Evolutionary conservation across 164 flowering plant species (phyloP).

Genomic region (Euptelea pleiosperma): DNA sequence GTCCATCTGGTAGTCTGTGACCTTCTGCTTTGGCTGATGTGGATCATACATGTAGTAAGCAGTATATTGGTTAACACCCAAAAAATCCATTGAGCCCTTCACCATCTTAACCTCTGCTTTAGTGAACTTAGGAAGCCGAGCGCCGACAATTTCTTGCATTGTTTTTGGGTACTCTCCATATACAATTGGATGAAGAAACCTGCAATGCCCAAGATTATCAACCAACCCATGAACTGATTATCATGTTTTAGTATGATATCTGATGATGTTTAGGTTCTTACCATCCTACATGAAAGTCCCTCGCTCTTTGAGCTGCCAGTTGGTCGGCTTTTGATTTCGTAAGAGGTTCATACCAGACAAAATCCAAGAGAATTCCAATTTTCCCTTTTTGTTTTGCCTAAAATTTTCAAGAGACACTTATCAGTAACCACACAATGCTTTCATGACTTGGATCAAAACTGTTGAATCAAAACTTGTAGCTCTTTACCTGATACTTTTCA

Average conservation of each 20-base stretch:
- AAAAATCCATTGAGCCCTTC: constrained; percentile 57
- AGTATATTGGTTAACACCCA: constrained; percentile 70
- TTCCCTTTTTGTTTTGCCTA: constrained; percentile 61
- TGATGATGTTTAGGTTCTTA: constrained; percentile 18
- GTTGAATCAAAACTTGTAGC: background rate
- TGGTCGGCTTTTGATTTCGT: constrained; percentile 47
- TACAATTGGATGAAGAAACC: constrained; percentile 70
- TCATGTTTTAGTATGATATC: background rate
- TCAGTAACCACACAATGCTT: background rate
- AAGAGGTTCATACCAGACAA: constrained; percentile 78
- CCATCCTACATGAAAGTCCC: constrained; percentile 79
- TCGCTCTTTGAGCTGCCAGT: constrained; percentile 71
- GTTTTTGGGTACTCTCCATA: constrained; percentile 67
- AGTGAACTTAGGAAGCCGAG: constrained; percentile 60
- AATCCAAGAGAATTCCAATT: constrained; percentile 70
- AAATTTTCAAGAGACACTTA: background rate
- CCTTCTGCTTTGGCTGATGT: constrained; percentile 19
- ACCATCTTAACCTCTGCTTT: constrained; percentile 52
- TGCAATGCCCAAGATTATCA: constrained; percentile 9
- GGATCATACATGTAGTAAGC: constrained; percentile 57
- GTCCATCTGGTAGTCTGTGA: constrained; percentile 48
- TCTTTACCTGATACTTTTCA: constrained; percentile 50
- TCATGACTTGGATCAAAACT: too few species aligned
- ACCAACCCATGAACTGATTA: too few species aligned
- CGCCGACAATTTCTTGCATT: constrained; percentile 51